Evolutionary conservation across 176 grass and related monocot species (phyloP), one percentile per base, ranked within the genome.

Genomic region (barley (Hordeum vulgare)): DNA sequence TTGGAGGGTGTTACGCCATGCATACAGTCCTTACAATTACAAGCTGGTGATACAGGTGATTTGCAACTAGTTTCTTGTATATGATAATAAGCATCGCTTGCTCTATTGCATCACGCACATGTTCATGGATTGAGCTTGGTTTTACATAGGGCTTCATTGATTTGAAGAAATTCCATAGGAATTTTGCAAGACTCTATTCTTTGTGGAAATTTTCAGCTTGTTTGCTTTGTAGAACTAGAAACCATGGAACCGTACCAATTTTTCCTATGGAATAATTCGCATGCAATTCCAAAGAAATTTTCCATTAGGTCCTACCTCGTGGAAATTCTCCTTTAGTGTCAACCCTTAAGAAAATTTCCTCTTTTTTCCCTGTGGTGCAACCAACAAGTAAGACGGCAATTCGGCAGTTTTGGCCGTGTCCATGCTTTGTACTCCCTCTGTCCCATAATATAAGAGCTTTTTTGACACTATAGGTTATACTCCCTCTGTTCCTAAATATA

Each of bases 11-110:
- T 99, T 78, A 99, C 97, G 60, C 93, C 97, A 65, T 99, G 97
- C 85, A 99, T 99, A 86, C 97, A 99, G 59, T 99, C 97, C 45
- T 92, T 99, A 80, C 97, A 99, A 71, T 73, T 99, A 85, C 97
- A 99, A 92, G 97, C 97, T 89, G 97, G 97, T n/a, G 97, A 99
- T 89, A 99, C 97, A 96, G 97, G 97, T 99, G 59, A 88, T 75
- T 86, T 76, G 13, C 3, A 70, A 66, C 27, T 74, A 11, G 57
- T 53, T 59, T 82, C 61, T 61, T 71, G 28, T 40, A 67, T 12
- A 37, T 76, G 7, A 77, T 56, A 66, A 34, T 60, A 47, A 70
- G 23, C n/a, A 44, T 83, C 14, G 53, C 31, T 29, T 28, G 5
- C 35, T 42, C 51, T 80, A 61, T 74, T 79, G 64, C 75, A 60